Evolutionary conservation across 1,139 yeast species (phyloP), one percentile per base, ranked within the genome.

Genomic region (Saccharomycopsis hybrid): DNA sequence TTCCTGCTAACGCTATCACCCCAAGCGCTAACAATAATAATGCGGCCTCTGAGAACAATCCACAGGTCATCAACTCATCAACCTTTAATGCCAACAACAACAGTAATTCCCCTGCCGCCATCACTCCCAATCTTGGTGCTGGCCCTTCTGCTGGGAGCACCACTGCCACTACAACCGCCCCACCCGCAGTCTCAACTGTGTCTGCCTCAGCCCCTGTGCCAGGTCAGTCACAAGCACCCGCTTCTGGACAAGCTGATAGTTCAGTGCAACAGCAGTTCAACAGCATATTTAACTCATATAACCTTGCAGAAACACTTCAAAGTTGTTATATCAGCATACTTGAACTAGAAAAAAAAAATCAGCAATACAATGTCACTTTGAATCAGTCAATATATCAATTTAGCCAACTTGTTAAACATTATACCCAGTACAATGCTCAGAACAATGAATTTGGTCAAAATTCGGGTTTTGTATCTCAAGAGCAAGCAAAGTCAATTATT

Each of bases 341-440:
- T 11, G 53, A 54, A 8, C 25, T 46, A 8, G 55, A 57, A 51
- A 49, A 59, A 51, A 47, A 45, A 44, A 51, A 54, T 35, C 53
- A 53, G 36, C 46, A 46, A 18, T 51, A 46, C 44, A 53, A 53
- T 41, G 46, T 48, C 11, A 18, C 42, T 9, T 37, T 53, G 28
- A 51, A 51, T 35, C 47, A 35, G 18, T 46, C 47, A 28, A 53
- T 53, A 25, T 51, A 29, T 37, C 46, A 41, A 30, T 38, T 53
- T n/a, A 46, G 46, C 18, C 44, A 42, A n/a, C 42, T 37, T 11
- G 51, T 53, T 18, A 49, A 50, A 29, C 47, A 44, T 39, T 40
- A 44, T 24, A 35, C 35, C 27, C 28, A 38, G 8, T 32, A 43
- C 11, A 43, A 43, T 27, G 32, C 31, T 4, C 46, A 37, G 3